Base-by-base conservation (phyloP, 2,329 filamentous ascomycete species). In the Clonostachys solani region DNA sequence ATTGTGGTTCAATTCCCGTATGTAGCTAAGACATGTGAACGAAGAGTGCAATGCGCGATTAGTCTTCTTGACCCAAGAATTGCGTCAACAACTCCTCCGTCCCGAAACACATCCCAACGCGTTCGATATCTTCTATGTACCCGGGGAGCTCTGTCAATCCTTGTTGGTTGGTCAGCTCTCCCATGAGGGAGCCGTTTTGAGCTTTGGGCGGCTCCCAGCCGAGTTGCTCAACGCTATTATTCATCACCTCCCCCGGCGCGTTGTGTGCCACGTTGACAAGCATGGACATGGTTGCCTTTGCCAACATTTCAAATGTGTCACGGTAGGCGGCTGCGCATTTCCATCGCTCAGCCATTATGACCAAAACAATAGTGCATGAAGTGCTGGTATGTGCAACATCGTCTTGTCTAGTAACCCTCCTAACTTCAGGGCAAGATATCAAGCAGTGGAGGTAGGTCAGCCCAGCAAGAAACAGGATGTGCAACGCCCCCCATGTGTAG, bases 301-400 rank as follows among this genome's bases (percentile, higher is more conserved):
- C 59, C n/a, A 63, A 49, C 1, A 54, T 34, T 45, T 64, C 60
- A 29, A 64, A 65, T 0, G 62, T 62, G 42, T 67, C 61, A 5
- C 65, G 54, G 49, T 65, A 67, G 0, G 61, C 46, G 1, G 58
- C 55, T 1, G 64, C 63, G n/a, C 54, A 45, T 15, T 47, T 60
- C 63, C 62, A 66, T n/a, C 63, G 47, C 45, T 66, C 60, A 5
- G 64, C 62, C 9, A 67, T 63, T 37, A 68, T 64, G 33, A 64
- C 56, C 8, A 67, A 54, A 2, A 62, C 60, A 1, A 56, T 64
- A 18, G 54, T 63, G 50, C 65, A 67, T 7, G 58, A 38, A 12
- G 35, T 51, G 15, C 45, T n/a, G 1, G 55, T 56, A 23, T 50
- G 53, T 33, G 38, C 42, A 13, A 47, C 33, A 10, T 15, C 33